Percentiles rank a stretch among this genome's conserved stretches.
Evolutionary conservation across 441 rosid species (phyloP).

Genomic region (Melastoma candidum): DNA sequence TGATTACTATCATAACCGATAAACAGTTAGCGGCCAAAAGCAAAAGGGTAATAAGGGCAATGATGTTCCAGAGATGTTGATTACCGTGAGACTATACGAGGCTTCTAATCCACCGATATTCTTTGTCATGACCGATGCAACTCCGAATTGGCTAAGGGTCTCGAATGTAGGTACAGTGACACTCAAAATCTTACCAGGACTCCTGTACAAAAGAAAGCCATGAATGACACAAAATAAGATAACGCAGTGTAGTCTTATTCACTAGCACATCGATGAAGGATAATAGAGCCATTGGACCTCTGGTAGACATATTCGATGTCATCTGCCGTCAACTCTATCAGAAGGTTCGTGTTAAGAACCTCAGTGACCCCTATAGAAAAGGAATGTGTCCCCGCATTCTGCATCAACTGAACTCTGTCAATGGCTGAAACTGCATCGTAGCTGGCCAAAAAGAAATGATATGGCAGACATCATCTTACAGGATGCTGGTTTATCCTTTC

Average conservation of each 20-base stretch:
- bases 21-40: no score
- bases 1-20: no score
- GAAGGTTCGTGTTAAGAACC: constrained; percentile 72
- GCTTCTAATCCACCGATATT: constrained; percentile 90
- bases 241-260: not conserved
- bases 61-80: not conserved
- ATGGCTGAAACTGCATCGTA: not conserved
- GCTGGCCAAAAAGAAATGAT: no score
- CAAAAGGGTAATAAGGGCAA: no score
- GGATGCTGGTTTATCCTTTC: constrained; percentile 96
- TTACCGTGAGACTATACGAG: constrained; percentile 87
- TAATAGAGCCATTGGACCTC: constrained; percentile 28
- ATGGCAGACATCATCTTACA: constrained; percentile 25
- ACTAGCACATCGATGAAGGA: constrained; percentile 2
- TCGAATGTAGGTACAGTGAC: constrained; percentile 72
- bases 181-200: constrained; percentile 77
- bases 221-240: not conserved
- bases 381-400: constrained; percentile 79
- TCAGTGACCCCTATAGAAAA: constrained; percentile 92
- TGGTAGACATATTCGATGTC: constrained; percentile 95
- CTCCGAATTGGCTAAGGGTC: constrained; percentile 82
- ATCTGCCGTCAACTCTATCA: constrained; percentile 83
- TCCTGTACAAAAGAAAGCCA: constrained; percentile 29
- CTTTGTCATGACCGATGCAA: constrained; percentile 55
- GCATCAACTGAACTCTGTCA: constrained; percentile 17